Evolutionary conservation across 2,329 filamentous ascomycete species (phyloP).

Genomic region (Sporothrix humicola): DNA sequence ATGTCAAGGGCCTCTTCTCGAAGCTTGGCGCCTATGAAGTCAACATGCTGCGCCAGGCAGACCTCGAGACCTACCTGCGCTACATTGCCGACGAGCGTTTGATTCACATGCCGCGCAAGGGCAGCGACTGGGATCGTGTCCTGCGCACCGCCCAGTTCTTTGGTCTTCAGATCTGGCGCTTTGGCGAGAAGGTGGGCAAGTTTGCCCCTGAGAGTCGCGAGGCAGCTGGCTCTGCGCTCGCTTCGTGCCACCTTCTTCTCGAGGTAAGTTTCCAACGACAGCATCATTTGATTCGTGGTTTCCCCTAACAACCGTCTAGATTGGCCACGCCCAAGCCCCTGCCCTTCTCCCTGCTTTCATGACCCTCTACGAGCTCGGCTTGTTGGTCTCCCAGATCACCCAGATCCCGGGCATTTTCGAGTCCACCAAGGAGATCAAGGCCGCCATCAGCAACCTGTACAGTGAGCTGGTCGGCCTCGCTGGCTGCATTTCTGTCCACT

Average conservation of each 20-base stretch:
- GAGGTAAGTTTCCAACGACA: slow-evolving; percentile 42
- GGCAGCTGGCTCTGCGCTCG: slow-evolving; percentile 45
- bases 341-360: slow-evolving; percentile 50
- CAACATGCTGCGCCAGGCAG: slow-evolving; percentile 40
- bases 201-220: slow-evolving; percentile 41
- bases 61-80: slow-evolving; percentile 45
- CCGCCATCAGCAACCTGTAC: slow-evolving; percentile 46
- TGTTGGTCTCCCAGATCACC: slow-evolving; percentile 47
- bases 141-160: slow-evolving; percentile 51
- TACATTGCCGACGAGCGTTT: slow-evolving; percentile 50
- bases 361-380: slow-evolving; percentile 48
- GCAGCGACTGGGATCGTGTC: slow-evolving; percentile 51
- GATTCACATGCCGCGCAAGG: slow-evolving; percentile 49
- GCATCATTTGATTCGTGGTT: background rate
- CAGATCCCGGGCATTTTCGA: slow-evolving; percentile 48
- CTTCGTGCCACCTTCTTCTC: slow-evolving; percentile 48
- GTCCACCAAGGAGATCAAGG: slow-evolving; percentile 44
- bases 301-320: slow-evolving; percentile 39
- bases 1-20: slow-evolving; percentile 37
- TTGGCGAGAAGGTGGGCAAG: slow-evolving; percentile 45
- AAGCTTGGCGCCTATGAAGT: slow-evolving; percentile 43
- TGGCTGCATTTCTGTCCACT: slow-evolving; percentile 46
- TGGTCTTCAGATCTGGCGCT: slow-evolving; percentile 48
- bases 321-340: slow-evolving; percentile 48
- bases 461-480: slow-evolving; percentile 46